Base-by-base conservation (phyloP, 768 basidiomycete genomes). In the Dendrothele bispora region DNA sequence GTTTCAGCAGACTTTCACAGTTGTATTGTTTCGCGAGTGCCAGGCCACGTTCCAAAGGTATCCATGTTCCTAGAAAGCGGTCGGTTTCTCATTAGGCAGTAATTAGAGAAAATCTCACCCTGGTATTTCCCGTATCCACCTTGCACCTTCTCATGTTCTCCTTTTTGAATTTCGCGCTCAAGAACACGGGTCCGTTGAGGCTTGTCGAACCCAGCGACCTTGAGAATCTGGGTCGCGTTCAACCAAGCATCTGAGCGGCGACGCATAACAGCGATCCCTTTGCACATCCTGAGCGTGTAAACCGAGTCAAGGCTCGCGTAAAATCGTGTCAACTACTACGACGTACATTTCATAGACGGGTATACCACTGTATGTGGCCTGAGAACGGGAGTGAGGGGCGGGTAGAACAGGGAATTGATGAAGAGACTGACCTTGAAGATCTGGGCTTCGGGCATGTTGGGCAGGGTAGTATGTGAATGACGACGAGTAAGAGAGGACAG, bases 121-220 rank as follows among this genome's bases (percentile, higher is more conserved):
- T 99, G 97, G 64, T 98, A 98, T 70, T 99, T 99, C 56, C 97
- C 97, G 66, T 98, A 99, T 2, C 97, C 97, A 20, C 97, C 97
- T 66, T 99, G 97, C 0, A 99, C 95, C 65, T 99, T 99, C 70
- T 98, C 95, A 66, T 99, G 97, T 58, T 93, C 91, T 22, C 95
- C 97, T 64, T 98, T 98, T 65, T 99, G 97, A 6, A 99, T 86
- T 69, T 99, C 97, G 55, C 97, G 83, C 68, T 99, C 97, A 36
- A 99, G 79, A 14, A 99, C 95, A 46, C 97, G 85, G 50, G 97
- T 99, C 40, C 97, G 78, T 64, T 98, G 97, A 1, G 97, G 97
- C 65, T 99, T 99, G 72, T 99, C 97, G 58, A 98, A 98, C 8
- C 95, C 97, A 24, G 95, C 97, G 57, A 99, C 95, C 67, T 99